Conservation (phyloP, 805 yeast genomes). For the Millerozyma miso region DNA sequence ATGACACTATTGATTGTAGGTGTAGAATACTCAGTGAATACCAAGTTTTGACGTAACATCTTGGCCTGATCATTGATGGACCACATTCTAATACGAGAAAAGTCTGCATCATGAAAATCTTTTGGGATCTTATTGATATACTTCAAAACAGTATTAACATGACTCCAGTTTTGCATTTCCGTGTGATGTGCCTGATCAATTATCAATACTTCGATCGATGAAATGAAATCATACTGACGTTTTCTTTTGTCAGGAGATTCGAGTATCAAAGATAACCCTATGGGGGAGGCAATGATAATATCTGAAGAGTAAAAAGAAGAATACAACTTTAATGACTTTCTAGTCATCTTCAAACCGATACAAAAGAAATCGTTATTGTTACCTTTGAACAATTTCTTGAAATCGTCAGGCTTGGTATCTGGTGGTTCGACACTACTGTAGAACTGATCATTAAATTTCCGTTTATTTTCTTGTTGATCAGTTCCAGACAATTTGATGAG, state of each 20-base stretch:
- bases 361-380: conserved; percentile 90
- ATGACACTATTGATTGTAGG: conserved; percentile 72
- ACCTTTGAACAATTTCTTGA: conserved; percentile 75
- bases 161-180: conserved; percentile 92
- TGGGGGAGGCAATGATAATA: conserved; percentile 84
- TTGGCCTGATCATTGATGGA: conserved; percentile 77
- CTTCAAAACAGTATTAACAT: conserved; percentile 60
- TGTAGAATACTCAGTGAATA: conserved; percentile 70
- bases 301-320: conserved; percentile 83
- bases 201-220: conserved; percentile 79
- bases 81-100: conserved; percentile 90
- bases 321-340: conserved; percentile 81
- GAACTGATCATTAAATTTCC: conserved; percentile 71
- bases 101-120: conserved; percentile 77
- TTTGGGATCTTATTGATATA: conserved; percentile 75
- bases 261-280: conserved; percentile 73
- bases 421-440: conserved; percentile 47
- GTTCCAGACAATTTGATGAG: conserved; percentile 61
- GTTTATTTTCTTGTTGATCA: conserved; percentile 75
- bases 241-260: conserved; percentile 56
- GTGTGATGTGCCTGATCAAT: conserved; percentile 83
- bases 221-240: conserved; percentile 73
- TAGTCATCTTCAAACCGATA: conserved; percentile 83
- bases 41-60: conserved; percentile 69
- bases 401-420: conserved; percentile 73